Conservation (phyloP, 352 stramenopile species). For the Pilasporangium apinafurcum region DNA sequence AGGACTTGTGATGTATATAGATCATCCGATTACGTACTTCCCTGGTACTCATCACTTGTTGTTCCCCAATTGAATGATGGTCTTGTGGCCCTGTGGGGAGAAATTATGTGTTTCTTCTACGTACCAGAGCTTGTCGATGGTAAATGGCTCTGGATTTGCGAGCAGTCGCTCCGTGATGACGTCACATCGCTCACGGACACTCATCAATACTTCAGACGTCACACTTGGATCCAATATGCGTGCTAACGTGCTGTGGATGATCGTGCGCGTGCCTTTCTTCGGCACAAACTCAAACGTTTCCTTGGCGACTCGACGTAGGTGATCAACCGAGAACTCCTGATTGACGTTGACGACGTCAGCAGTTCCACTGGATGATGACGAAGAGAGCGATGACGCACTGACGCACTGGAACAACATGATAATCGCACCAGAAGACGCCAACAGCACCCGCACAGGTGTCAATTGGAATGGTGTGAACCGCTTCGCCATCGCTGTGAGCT, state of each 20-base stretch:
- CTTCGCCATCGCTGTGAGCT: constrained; percentile 28
- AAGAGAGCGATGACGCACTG: neutral
- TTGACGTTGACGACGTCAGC: constrained; percentile 19
- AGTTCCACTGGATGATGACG: too few relatives aligned
- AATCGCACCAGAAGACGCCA: constrained; percentile 56
- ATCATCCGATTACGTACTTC: too few relatives aligned
- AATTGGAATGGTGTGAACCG: constrained; percentile 36
- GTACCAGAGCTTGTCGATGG: constrained; percentile 56
- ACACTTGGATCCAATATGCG: constrained; percentile 45
- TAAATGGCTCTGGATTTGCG: constrained; percentile 13
- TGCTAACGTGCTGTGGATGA: constrained; percentile 68
- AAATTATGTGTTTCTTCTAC: constrained; percentile 66
- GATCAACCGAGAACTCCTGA: constrained; percentile 48
- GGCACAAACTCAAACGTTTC: constrained; percentile 42
- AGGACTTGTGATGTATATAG: too few relatives aligned
- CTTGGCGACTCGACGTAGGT: constrained; percentile 35
- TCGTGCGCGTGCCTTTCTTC: constrained; percentile 31
- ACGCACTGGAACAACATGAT: constrained; percentile 62
- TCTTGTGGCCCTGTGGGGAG: constrained; percentile 43
- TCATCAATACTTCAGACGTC: constrained; percentile 16
- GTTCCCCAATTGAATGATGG: constrained; percentile 28
- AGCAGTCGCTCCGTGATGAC: constrained; percentile 33
- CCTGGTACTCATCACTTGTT: too few relatives aligned
- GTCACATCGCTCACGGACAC: constrained; percentile 42
- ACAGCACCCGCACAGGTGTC: constrained; percentile 37